Evolutionary conservation across 1,139 yeast genomes (phyloP), one percentile per base, ranked within the genome.

Genomic region (Sugiyamaella neomexicana): DNA sequence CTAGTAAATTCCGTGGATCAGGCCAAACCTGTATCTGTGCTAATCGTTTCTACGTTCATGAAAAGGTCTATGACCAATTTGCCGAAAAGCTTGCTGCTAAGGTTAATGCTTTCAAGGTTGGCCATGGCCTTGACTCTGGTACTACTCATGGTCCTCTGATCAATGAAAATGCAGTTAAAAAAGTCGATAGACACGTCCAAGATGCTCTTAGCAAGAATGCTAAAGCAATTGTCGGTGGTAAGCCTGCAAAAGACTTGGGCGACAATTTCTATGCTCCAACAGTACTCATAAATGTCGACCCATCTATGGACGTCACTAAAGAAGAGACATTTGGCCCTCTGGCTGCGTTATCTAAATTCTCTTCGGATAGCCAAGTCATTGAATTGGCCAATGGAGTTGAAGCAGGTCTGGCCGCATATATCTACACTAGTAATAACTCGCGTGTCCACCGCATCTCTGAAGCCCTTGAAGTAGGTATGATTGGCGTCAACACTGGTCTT

Each of bases 271-370:
- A 83, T 68, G 83, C 84, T 15, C 88, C 95, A 55, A 86, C 95
- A 0, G 82, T 90, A 8, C 68, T 90, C 56, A 75, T 81, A 10
- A 79, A 83, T 58, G 90, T 87, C 38, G 80, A 88, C 50, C 72
- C 76, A 6, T 79, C 79, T 40, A 87, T 89, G 79, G 67, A 71
- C 55, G 86, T 89, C 25, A 75, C 82, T 56, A 66, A 73, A 32
- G 95, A 89, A 63, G 97, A 90, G 72, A 89, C 95, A 1, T 90
- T 90, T 69, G 97, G 97, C 10, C 97, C 97, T 4, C 76, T 90
- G 46, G 95, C 93, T 53, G 93, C 95, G 1, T 71, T 90, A 41
- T 79, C 86, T 60, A 68, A 66, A 63, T 74, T 89, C 69, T 74
- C 76, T 13, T 71, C 81, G 27, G 83, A 82, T 50, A 87, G 85